These are phyloP conservation scores for Barnettozyma wickerhamii DNA, from an alignment of 805 yeast species.

Conservation along the genomic window DNA sequence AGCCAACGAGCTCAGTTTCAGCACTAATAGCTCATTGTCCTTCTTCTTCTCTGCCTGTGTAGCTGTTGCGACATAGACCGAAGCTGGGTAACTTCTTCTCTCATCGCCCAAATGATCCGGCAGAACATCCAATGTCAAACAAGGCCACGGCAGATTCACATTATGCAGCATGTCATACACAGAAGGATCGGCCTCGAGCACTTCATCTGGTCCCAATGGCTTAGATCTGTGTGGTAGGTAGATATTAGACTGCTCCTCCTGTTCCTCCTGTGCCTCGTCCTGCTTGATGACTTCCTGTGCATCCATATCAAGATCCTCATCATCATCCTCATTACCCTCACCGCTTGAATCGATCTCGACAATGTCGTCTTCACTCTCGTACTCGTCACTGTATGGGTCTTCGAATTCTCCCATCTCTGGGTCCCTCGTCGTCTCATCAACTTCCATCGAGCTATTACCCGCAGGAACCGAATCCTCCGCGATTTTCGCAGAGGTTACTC, in stretches of 20 bases:
- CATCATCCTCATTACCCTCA: constrained; percentile 38
- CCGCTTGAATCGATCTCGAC: constrained; percentile 71
- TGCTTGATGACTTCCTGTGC: constrained; percentile 33
- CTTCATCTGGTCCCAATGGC: constrained; percentile 94
- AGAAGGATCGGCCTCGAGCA: constrained; percentile 91
- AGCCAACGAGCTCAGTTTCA: constrained; percentile 76
- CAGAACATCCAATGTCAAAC: constrained; percentile 82
- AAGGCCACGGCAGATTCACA: constrained; percentile 95
- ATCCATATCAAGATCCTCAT: constrained; percentile 29
- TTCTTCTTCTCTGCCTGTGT: constrained; percentile 86
- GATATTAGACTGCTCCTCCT: constrained; percentile 40
- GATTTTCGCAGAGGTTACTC: constrained; percentile 24
- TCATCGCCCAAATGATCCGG: constrained; percentile 86
- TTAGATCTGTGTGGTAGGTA: constrained; percentile 86
- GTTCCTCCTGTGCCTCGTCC: constrained; percentile 34
- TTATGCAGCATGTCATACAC: constrained; percentile 96
- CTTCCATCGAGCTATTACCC: constrained; percentile 26
- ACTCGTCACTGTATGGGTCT: constrained; percentile 86
- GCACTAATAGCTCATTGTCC: constrained; percentile 83
- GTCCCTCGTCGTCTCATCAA: constrained; percentile 27
- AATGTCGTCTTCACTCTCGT: constrained; percentile 86
- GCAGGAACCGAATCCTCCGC: constrained; percentile 15
- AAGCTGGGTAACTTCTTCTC: constrained; percentile 86
- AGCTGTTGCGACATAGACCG: constrained; percentile 82
- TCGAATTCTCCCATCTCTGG: constrained; percentile 80